These are phyloP conservation scores for Aschersonia sp. DNA, from an alignment of 2,329 filamentous ascomycete genomes.

Conservation along the genomic window DNA sequence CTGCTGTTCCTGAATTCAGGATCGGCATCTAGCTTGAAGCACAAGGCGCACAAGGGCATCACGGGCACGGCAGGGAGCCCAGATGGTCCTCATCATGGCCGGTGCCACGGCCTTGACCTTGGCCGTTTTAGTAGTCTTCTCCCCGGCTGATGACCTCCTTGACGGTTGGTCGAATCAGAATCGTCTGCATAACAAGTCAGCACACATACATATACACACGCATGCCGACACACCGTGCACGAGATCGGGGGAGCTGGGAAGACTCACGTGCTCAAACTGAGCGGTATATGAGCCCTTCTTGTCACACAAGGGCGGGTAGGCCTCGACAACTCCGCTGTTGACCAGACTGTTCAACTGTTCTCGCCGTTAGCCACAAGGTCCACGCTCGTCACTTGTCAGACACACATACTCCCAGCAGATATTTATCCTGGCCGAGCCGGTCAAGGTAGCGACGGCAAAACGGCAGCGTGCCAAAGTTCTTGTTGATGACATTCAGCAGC, in stretches of 20 bases:
- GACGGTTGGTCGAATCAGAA: slow-evolving; percentile 61
- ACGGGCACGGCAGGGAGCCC: too few species aligned
- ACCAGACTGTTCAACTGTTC: slow-evolving; percentile 72
- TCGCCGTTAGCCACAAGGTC: too few species aligned
- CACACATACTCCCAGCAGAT: slow-evolving; percentile 62
- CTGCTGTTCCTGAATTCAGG: too few species aligned
- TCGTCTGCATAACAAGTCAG: slow-evolving; percentile 36
- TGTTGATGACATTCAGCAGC: slow-evolving; percentile 78
- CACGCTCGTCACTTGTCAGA: neutral
- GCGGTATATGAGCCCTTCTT: slow-evolving; percentile 91
- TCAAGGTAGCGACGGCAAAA: slow-evolving; percentile 87
- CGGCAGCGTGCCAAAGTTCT: slow-evolving; percentile 88
- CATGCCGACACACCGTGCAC: too few species aligned
- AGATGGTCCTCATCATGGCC: too few species aligned
- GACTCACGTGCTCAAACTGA: slow-evolving; percentile 82
- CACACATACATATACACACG: neutral
- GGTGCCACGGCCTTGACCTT: too few species aligned
- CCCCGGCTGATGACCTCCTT: slow-evolving; percentile 82
- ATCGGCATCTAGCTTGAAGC: too few species aligned
- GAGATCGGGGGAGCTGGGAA: too few species aligned
- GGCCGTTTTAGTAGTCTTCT: slow-evolving; percentile 54
- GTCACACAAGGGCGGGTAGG: slow-evolving; percentile 79
- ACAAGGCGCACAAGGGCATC: too few species aligned
- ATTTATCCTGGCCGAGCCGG: slow-evolving; percentile 87
- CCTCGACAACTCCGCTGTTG: slow-evolving; percentile 68